Evolutionary conservation across 441 rosid species (phyloP).

Genomic region (Hura crepitans): DNA sequence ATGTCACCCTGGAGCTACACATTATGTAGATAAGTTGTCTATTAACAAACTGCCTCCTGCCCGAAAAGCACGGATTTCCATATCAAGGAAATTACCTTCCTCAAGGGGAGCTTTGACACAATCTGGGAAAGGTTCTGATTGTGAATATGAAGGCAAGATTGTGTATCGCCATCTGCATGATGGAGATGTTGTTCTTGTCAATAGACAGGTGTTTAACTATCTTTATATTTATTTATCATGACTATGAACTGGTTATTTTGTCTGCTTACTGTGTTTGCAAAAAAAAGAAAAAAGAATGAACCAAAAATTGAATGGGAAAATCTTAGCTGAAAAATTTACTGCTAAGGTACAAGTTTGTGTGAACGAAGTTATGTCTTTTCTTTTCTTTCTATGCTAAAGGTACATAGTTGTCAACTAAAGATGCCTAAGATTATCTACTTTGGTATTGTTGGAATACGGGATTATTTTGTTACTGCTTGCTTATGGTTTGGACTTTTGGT

Average conservation of each 20-base stretch:
- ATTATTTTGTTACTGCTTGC: neutral
- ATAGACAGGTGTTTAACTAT: slow-evolving; percentile 69
- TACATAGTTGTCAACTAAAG: neutral
- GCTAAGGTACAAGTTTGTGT: too few species aligned
- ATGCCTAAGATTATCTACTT: neutral
- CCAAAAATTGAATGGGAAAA: too few species aligned
- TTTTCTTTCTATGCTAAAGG: too few species aligned
- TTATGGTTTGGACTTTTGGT: neutral
- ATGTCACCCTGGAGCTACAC: slow-evolving; percentile 89
- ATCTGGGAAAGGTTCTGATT: slow-evolving; percentile 56
- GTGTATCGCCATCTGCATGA: slow-evolving; percentile 91
- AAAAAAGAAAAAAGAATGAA: too few species aligned
- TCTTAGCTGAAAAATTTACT: too few species aligned
- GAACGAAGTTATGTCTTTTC: too few species aligned
- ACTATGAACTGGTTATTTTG: neutral
- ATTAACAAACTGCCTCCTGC: slow-evolving; percentile 46
- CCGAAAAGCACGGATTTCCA: slow-evolving; percentile 56
- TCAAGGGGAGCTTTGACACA: slow-evolving; percentile 68
- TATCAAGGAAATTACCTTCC: slow-evolving; percentile 75
- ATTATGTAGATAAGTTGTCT: slow-evolving; percentile 68
- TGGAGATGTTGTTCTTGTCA: slow-evolving; percentile 94
- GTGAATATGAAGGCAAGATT: slow-evolving; percentile 71
- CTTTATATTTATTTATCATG: neutral
- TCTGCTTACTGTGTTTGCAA: neutral
- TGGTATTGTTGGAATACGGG: neutral